Base-by-base conservation (phyloP, 106 monocot genomes). In the Chionographis japonica region DNA sequence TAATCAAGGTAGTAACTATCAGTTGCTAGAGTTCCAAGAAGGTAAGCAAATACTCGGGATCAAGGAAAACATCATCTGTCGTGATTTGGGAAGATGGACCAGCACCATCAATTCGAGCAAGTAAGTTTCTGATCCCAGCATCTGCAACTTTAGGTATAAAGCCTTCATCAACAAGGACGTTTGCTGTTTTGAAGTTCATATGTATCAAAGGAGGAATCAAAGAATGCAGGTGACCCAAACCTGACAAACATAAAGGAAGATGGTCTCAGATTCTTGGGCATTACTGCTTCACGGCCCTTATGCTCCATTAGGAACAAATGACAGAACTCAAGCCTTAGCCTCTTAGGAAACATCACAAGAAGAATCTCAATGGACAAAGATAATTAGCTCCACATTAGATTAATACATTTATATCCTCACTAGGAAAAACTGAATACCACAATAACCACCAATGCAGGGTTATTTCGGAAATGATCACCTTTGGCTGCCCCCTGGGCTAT, bases 101-200 rank as follows among this genome's bases (percentile, higher is more conserved):
- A 40, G 70, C 62, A 68, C 79, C 86, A 74, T 68, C 80, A 37
- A 83, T 62, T 79, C 76, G 73, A 60, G 76, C 72, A 40, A 89
- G 77, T 36, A 95, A 76, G 66, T 64, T 82, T 67, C 65, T 66
- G 10, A 95, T 63, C n/a, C 95, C 91, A 51, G 82, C 79, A 84
- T 95, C 95, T 42, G 88, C 86, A 72, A 95, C 88, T 82, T 92
- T 95, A n/a, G 91, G 82, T 57, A 89, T 83, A 66, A 89, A 89
- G 61, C 92, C 80, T 56, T 87, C 95, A 61, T 95, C 95, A 6
- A 95, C 95, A 46, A 92, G 83, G 7, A 91, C 88, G 64, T 95
- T 95, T 66, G 75, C 66, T 18, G 95, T 95, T 74, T 91, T 95
- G 73, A 95, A 91, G 82, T 89, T 84, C 84, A 72, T 86, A 49